Conservation (phyloP, 1,139 yeast species). For the Candida mesenterica region DNA sequence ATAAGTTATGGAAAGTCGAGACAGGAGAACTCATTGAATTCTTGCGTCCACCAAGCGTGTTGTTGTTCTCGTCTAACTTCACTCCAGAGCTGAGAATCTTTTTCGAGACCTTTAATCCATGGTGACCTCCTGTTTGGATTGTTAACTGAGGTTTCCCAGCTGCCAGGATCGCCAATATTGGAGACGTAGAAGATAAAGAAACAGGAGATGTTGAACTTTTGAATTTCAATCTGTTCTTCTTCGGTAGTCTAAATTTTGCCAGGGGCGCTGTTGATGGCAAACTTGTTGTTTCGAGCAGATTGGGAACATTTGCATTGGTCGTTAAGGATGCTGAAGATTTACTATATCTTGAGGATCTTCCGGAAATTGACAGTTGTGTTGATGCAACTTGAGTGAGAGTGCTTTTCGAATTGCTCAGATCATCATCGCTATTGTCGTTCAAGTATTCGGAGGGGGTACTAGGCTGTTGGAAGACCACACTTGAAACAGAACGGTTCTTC, state of each 20-base stretch:
- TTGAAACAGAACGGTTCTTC: slow-evolving; percentile 29
- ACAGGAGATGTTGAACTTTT: slow-evolving; percentile 3
- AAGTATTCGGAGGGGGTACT: slow-evolving; percentile 4
- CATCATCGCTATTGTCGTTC: slow-evolving; percentile 13
- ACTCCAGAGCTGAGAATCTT: slow-evolving; percentile 24
- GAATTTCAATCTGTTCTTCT: slow-evolving; percentile 16
- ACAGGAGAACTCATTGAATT: slow-evolving; percentile 36
- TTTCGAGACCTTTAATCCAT: slow-evolving; percentile 27
- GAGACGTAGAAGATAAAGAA: slow-evolving; percentile 1
- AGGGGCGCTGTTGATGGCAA: slow-evolving; percentile 2
- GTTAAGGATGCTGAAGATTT: too few species aligned
- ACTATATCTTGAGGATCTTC: not conserved
- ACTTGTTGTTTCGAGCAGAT: not conserved
- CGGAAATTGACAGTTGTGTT: slow-evolving; percentile 7
- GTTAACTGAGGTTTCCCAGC: slow-evolving; percentile 26
- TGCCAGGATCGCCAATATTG: slow-evolving; percentile 2
- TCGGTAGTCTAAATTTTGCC: slow-evolving; percentile 13
- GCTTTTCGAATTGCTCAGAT: slow-evolving; percentile 6
- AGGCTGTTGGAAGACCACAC: slow-evolving; percentile 13
- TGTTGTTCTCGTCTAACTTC: slow-evolving; percentile 19
- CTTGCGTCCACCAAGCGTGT: slow-evolving; percentile 17
- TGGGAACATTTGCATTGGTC: too few species aligned
- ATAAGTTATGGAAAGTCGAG: slow-evolving; percentile 35
- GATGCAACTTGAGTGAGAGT: slow-evolving; percentile 3
- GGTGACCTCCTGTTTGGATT: slow-evolving; percentile 31